Evolutionary conservation across 805 yeast genomes (phyloP).

Genomic region (Wickerhamiella australiensis): DNA sequence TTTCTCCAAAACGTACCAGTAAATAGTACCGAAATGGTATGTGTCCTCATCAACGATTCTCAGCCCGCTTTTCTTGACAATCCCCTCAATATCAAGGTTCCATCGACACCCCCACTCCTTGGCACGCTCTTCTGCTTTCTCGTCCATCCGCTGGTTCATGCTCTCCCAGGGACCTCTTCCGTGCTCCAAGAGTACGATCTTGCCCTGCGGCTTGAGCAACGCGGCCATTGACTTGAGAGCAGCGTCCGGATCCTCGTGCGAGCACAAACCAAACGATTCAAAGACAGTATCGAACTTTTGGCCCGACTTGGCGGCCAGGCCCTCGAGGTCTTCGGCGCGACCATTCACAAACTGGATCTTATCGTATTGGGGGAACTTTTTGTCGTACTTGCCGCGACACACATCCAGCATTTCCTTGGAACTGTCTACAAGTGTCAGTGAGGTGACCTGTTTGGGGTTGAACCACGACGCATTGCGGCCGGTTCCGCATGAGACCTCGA

Average conservation of each 20-base stretch:
- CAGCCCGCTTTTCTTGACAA: constrained; percentile 71
- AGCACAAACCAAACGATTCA: constrained; percentile 92
- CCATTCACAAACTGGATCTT: constrained; percentile 84
- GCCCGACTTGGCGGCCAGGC: constrained; percentile 36
- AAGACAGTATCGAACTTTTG: constrained; percentile 75
- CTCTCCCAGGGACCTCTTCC: constrained; percentile 76
- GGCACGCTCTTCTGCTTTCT: constrained; percentile 70
- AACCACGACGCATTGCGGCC: constrained; percentile 81
- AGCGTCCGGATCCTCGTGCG: constrained; percentile 83
- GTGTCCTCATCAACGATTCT: constrained; percentile 70
- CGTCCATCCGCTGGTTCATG: constrained; percentile 69
- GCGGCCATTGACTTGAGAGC: constrained; percentile 64
- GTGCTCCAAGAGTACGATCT: constrained; percentile 79
- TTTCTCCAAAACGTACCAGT: constrained; percentile 24
- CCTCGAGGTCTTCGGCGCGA: constrained; percentile 66
- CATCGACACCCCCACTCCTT: constrained; percentile 95
- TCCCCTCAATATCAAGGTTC: constrained; percentile 87
- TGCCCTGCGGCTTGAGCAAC: constrained; percentile 78
- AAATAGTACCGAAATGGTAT: constrained; percentile 85
- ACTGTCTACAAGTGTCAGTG: constrained; percentile 78
- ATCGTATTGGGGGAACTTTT: constrained; percentile 50
- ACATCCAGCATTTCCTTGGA: constrained; percentile 76
- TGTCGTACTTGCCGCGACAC: constrained; percentile 59
- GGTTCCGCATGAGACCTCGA: constrained; percentile 93
- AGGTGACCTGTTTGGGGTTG: constrained; percentile 44